Conservation (phyloP, 2,329 filamentous ascomycete genomes). For the Colletotrichum neosansevieriae region DNA sequence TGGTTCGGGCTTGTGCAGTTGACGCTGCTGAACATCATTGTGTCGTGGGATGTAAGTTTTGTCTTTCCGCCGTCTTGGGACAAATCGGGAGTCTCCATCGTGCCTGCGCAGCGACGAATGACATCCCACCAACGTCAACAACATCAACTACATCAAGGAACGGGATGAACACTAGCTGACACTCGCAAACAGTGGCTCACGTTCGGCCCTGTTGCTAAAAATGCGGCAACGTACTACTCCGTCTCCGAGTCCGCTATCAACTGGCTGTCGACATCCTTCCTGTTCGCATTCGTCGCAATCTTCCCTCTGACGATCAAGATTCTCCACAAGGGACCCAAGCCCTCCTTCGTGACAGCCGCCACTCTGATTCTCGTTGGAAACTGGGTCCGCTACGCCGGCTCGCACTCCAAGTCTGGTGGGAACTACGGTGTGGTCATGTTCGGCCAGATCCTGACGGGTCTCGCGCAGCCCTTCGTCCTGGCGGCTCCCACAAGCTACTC, state of each 20-base stretch:
- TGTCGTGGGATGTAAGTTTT: slow-evolving; percentile 89
- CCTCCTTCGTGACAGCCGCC: slow-evolving; percentile 79
- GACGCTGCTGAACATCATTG: slow-evolving; percentile 89
- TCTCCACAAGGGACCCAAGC: slow-evolving; percentile 83
- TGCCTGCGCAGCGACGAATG: slow-evolving; percentile 22
- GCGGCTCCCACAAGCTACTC: slow-evolving; percentile 91
- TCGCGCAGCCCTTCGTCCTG: slow-evolving; percentile 93
- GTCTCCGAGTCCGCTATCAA: slow-evolving; percentile 85
- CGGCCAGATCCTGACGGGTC: slow-evolving; percentile 89
- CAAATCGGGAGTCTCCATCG: slow-evolving; percentile 3
- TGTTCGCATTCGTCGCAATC: slow-evolving; percentile 83
- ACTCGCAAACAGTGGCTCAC: slow-evolving; percentile 81
- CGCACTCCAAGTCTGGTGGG: slow-evolving; percentile 63
- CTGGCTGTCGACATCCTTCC: slow-evolving; percentile 90
- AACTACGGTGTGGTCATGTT: slow-evolving; percentile 85
- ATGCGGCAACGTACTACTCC: slow-evolving; percentile 79
- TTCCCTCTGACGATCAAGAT: slow-evolving; percentile 81
- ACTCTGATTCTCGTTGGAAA: slow-evolving; percentile 84
- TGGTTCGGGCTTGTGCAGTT: slow-evolving; percentile 91
- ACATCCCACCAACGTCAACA: background rate
- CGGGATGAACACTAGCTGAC: background rate
- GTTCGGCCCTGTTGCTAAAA: slow-evolving; percentile 84
- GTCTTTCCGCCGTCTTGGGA: background rate
- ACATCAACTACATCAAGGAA: background rate
- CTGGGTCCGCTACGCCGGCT: slow-evolving; percentile 89